Percentiles rank a stretch among this genome's conserved stretches.
phyloP scores from a whole-genome alignment of 352 stramenopile genomes.

The Salisapilia sapeloensis region DNA sequence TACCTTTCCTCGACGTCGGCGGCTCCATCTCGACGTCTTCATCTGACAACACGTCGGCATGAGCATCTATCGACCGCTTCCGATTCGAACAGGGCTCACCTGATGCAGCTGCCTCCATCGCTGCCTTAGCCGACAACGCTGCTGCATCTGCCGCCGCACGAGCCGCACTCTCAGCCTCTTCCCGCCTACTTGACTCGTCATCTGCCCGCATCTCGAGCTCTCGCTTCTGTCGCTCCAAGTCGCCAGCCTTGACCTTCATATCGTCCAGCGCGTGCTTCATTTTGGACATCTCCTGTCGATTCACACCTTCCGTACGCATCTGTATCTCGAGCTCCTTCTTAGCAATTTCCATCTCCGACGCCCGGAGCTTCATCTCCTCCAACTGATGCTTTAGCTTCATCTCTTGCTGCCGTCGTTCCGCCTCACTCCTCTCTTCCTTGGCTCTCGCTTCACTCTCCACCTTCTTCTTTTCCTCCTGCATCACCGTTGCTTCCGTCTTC shows the following conservation, averaged over 20 bases:
- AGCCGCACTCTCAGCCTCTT: slow-evolving; percentile 43
- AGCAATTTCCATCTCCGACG: slow-evolving; percentile 13
- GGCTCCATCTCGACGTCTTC: slow-evolving; percentile 42
- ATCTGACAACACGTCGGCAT: slow-evolving; percentile 20
- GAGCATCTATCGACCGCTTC: slow-evolving; percentile 10
- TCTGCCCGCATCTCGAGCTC: slow-evolving; percentile 23
- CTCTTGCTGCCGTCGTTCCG: slow-evolving; percentile 18
- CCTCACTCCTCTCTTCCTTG: slow-evolving; percentile 22
- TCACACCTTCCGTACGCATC: slow-evolving; percentile 14
- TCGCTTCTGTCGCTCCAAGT: slow-evolving; percentile 29
- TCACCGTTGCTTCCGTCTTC: slow-evolving; percentile 13
- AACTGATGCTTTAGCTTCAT: slow-evolving; percentile 25
- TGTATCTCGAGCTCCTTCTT: slow-evolving; percentile 18
- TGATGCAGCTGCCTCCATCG: slow-evolving; percentile 40
- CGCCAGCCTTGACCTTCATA: slow-evolving; percentile 21
- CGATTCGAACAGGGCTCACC: slow-evolving; percentile 24
- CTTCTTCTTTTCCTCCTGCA: slow-evolving; percentile 27
- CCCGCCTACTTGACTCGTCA: slow-evolving; percentile 29
- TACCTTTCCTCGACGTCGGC: slow-evolving; percentile 8
- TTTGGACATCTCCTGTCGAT: slow-evolving; percentile 14
- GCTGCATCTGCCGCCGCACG: slow-evolving; percentile 41
- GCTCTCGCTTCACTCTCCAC: slow-evolving; percentile 14
- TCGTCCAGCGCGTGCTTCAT: slow-evolving; percentile 23
- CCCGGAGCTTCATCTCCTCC: slow-evolving; percentile 22
- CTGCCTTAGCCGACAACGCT: slow-evolving; percentile 44